Evolutionary conservation across 371 early-diverging fungal genomes (phyloP).

Genomic region (Phascolomyces articulosus): DNA sequence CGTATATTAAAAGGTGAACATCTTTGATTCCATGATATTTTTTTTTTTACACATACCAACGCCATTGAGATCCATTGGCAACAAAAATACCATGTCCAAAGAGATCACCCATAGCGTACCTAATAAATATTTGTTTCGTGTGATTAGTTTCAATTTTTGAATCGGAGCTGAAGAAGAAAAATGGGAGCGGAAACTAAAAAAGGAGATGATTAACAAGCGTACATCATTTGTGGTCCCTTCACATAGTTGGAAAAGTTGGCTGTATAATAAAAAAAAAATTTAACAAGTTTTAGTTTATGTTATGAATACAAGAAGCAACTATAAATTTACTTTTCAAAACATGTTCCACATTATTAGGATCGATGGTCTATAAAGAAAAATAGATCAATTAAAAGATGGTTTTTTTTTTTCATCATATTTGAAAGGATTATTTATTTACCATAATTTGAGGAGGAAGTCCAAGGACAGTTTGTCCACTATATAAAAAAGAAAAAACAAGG

Average conservation of each 20-base stretch:
- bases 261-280: conserved; percentile 12
- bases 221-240: conserved; percentile 48
- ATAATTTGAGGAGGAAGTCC: conserved; percentile 34
- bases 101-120: conserved; percentile 38
- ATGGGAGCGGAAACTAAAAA: background rate
- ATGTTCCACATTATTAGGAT: conserved; percentile 47
- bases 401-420: too few relatives aligned
- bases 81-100: conserved; percentile 80
- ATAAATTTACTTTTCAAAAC: conserved; percentile 31
- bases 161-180: background rate
- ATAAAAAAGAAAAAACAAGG: background rate
- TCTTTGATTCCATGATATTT: too few relatives aligned
- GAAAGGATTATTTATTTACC: too few relatives aligned
- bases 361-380: conserved; percentile 24
- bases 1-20: background rate
- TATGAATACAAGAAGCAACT: too few relatives aligned
- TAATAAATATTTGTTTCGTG: background rate
- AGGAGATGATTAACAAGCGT: background rate
- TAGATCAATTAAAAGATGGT: too few relatives aligned
- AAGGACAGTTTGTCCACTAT: conserved; percentile 23
- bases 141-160: background rate
- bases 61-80: too few relatives aligned
- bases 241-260: conserved; percentile 63
- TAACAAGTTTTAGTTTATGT: background rate
- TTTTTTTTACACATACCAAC: too few relatives aligned